These are phyloP conservation scores for Fusarium azukiicola DNA, from an alignment of 2,329 filamentous ascomycete genomes.

Conservation along the genomic window DNA sequence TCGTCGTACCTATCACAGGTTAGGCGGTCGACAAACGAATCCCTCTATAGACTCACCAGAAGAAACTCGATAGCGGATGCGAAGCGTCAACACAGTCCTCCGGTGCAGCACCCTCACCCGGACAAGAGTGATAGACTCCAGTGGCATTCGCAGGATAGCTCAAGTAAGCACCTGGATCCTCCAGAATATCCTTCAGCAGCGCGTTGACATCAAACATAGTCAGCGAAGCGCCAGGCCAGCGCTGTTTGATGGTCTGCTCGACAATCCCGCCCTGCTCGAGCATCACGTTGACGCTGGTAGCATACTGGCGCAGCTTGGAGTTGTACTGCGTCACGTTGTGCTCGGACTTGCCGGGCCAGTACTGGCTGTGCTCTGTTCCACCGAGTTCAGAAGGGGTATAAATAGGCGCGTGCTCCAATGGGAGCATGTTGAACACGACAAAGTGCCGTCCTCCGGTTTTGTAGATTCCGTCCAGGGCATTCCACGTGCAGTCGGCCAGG, in stretches of 20 bases:
- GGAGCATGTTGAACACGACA: slow-evolving; percentile 3
- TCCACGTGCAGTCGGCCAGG: background rate
- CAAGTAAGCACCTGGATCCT: background rate
- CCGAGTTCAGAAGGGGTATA: background rate
- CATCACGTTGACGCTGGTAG: background rate
- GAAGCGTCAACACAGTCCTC: slow-evolving; percentile 5
- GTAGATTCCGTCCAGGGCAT: background rate
- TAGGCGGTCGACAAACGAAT: background rate
- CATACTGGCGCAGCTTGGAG: slow-evolving; percentile 5
- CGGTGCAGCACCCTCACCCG: background rate
- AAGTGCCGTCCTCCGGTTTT: slow-evolving; percentile 1
- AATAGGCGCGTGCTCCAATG: slow-evolving; percentile 6
- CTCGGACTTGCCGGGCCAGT: background rate
- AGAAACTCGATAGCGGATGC: background rate
- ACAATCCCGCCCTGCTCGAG: background rate
- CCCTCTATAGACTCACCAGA: background rate
- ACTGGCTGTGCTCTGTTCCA: slow-evolving; percentile 6
- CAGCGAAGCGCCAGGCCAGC: background rate
- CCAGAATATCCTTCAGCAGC: background rate
- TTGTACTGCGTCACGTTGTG: slow-evolving; percentile 17
- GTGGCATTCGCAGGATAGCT: background rate
- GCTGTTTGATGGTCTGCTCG: background rate
- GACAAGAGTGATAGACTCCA: background rate
- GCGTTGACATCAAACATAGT: background rate
- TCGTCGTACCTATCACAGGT: slow-evolving; percentile 3